Percentiles rank a stretch among this genome's conserved stretches.
phyloP scores from a whole-genome alignment of 1,139 yeast genomes.

The Taphrina deformans region DNA sequence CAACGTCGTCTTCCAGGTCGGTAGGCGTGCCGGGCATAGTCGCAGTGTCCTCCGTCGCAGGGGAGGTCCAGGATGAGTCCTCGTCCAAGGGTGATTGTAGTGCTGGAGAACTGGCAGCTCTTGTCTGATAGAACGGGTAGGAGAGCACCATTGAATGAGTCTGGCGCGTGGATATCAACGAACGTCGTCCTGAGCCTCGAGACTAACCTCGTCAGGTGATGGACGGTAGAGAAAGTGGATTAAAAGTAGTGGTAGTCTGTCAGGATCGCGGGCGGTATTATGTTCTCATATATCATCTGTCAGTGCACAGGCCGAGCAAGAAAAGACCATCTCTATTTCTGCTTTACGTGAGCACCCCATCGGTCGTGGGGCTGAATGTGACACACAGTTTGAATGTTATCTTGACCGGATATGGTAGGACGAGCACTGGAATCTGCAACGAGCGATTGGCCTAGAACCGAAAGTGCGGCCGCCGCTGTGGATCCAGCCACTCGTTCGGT shows the following conservation, averaged over 20 bases:
- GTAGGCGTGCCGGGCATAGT: slow-evolving; percentile 11
- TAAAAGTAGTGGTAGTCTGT: not conserved
- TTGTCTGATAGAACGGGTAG: not conserved
- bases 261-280: no score
- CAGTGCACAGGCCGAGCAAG: not conserved
- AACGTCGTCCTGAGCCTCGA: no score
- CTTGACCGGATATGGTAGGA: slow-evolving; percentile 1
- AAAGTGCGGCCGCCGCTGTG: not conserved
- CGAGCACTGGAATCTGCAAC: not conserved
- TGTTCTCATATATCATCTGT: slow-evolving; percentile 1
- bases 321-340: not conserved
- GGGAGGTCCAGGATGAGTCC: slow-evolving; percentile 9
- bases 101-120: not conserved
- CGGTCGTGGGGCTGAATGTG: not conserved
- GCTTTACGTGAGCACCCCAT: slow-evolving; percentile 5
- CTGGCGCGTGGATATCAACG: not conserved
- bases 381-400: slow-evolving; percentile 3
- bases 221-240: not conserved
- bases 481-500: not conserved
- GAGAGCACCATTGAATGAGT: not conserved
- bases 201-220: no score
- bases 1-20: not conserved
- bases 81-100: not conserved
- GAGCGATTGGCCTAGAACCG: slow-evolving; percentile 6
- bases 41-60: slow-evolving; percentile 7